Evolutionary conservation across 768 basidiomycete genomes (phyloP).

Genomic region (Boletus pseudo-olivaceus): DNA sequence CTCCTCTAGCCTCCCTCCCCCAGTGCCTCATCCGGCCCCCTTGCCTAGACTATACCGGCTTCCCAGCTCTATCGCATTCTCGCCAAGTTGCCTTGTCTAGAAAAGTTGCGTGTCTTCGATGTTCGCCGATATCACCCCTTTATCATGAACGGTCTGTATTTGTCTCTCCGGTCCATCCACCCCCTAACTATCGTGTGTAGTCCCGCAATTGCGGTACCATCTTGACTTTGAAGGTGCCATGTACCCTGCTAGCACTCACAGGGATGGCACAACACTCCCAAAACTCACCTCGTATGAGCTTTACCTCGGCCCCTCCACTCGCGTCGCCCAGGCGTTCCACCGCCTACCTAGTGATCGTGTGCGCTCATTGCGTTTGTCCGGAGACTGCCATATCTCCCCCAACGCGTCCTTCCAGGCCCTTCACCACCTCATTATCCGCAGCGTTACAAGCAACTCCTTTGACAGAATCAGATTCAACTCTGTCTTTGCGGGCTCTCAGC

Average conservation of each 20-base stretch:
- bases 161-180: neutral
- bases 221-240: conserved; percentile 38
- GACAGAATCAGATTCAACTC: conserved; percentile 29
- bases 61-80: conserved; percentile 33
- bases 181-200: conserved; percentile 9
- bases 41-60: conserved; percentile 20
- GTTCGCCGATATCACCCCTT: conserved; percentile 22
- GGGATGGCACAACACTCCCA: neutral
- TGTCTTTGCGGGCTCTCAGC: conserved; percentile 26
- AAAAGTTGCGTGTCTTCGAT: conserved; percentile 35
- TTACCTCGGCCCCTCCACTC: conserved; percentile 29
- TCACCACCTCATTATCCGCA: conserved; percentile 29
- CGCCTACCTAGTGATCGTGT: conserved; percentile 23
- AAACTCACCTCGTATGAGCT: conserved; percentile 33
- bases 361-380: conserved; percentile 35
- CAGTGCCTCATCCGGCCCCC: conserved; percentile 2
- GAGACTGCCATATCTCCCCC: conserved; percentile 25
- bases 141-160: conserved; percentile 9
- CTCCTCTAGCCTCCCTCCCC: conserved; percentile 5
- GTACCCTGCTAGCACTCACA: conserved; percentile 24
- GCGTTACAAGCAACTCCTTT: conserved; percentile 35
- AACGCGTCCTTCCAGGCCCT: conserved; percentile 15
- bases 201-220: conserved; percentile 18
- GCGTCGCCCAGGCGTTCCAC: conserved; percentile 29
- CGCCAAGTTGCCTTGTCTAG: conserved; percentile 25